Base-by-base conservation (phyloP, 441 rosid genomes). In the Omphalea diandra region DNA sequence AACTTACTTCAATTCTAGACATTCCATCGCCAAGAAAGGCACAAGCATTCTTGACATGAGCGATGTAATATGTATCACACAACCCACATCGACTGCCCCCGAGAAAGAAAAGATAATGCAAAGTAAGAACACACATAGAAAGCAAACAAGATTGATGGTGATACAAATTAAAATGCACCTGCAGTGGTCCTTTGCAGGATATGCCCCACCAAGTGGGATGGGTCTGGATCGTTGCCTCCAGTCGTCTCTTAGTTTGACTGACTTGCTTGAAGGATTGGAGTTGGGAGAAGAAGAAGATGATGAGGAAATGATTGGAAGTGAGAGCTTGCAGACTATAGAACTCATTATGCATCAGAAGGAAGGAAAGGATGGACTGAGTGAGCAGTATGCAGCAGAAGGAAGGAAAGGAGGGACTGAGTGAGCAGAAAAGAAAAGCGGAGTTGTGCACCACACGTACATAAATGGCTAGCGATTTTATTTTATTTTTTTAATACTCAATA, bases 171-270 rank as follows among this genome's bases (percentile, higher is more conserved):
- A n/a, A n/a, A n/a, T n/a, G n/a, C n/a, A 87, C 98, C 98, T 92
- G 98, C 97, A 94, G 61, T 94, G 90, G 38, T 94, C 98, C 80
- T 94, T 94, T 26, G 98, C 98, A 20, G 98, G 98, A 75, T 94
- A 94, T 26, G 86, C 89, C 33, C 96, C 88, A 36, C 98, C 96
- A 0, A 89, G 88, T 33, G 97, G 92, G 62, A 94, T 86, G 62
- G 98, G 95, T 71, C 61, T 89, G 72, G 98, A 89, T 18, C 91
- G 89, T 64, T 88, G 72, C 68, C 96, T 88, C 98, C 98, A 94
- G 77, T 87, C 97, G 12, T 88, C 86, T 78, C 97, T 84, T 60
- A 87, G 76, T 76, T 86, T 89, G 81, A 75, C 79, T 29, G 85
- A 68, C 82, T 79, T 82, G 62, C 72, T 77, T 3, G 84, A 73